Percentiles rank a stretch among this genome's conserved stretches.
These are phyloP conservation scores for Trichoderma sp. DNA, from an alignment of 2,329 filamentous ascomycete species.

Conservation along the genomic window DNA sequence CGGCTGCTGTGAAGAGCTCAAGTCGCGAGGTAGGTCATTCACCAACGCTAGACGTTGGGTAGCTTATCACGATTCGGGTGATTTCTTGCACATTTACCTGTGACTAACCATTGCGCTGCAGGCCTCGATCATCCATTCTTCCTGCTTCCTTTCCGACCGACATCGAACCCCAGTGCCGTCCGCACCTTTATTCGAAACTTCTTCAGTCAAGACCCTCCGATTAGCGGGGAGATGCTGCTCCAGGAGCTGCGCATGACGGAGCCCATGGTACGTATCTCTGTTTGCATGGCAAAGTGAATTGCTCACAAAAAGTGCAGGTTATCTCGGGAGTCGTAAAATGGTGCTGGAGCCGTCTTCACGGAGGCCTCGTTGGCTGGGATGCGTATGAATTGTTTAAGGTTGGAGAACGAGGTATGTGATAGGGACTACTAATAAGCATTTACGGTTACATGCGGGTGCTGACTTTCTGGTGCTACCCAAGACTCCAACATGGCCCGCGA, in stretches of 20 bases:
- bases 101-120: slow-evolving; percentile 35
- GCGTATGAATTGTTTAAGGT: slow-evolving; percentile 95
- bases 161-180: slow-evolving; percentile 86
- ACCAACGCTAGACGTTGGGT: neutral
- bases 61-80: neutral
- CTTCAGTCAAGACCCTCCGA: slow-evolving; percentile 67
- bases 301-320: slow-evolving; percentile 55
- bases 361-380: slow-evolving; percentile 94
- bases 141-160: slow-evolving; percentile 88
- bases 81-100: neutral
- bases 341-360: slow-evolving; percentile 92
- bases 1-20: slow-evolving; percentile 86
- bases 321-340: slow-evolving; percentile 94
- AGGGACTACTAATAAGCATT: neutral
- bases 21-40: slow-evolving; percentile 73
- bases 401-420: slow-evolving; percentile 75
- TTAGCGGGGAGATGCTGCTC: slow-evolving; percentile 66
- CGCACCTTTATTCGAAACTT: slow-evolving; percentile 91
- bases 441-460: neutral
- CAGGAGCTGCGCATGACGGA: slow-evolving; percentile 92
- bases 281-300: neutral
- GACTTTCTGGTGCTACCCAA: slow-evolving; percentile 35
- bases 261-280: slow-evolving; percentile 69
- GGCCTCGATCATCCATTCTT: slow-evolving; percentile 89
- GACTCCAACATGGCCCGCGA: slow-evolving; percentile 90